These are phyloP conservation scores for Fusarium bulbicola DNA, from an alignment of 2,329 filamentous ascomycete species.

Conservation along the genomic window DNA sequence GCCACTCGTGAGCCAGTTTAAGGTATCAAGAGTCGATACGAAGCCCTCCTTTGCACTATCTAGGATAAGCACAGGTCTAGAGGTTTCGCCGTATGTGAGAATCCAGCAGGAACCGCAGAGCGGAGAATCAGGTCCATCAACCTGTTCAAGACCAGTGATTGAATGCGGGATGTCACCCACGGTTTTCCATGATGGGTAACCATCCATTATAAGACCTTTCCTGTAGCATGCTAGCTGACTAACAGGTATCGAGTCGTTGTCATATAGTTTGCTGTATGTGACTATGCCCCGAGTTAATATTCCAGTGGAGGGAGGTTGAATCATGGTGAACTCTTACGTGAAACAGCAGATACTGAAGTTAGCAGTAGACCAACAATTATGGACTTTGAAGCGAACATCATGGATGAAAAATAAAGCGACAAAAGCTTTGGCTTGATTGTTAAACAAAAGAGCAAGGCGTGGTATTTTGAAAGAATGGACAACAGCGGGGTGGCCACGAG, in stretches of 20 bases:
- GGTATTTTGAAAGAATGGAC: neutral
- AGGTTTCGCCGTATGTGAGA: neutral
- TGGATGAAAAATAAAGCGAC: no score
- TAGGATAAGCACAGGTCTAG: neutral
- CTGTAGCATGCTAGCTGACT: neutral
- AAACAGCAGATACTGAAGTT: neutral
- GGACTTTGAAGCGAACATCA: neutral
- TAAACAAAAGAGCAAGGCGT: neutral
- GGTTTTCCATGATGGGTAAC: neutral
- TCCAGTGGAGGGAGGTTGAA: neutral
- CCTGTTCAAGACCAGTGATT: neutral
- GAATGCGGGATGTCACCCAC: neutral
- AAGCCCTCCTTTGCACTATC: neutral
- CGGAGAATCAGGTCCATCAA: neutral
- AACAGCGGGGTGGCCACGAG: neutral
- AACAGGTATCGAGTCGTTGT: neutral
- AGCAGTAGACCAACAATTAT: no score
- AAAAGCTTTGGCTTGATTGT: fast-evolving
- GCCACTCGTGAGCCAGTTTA: neutral
- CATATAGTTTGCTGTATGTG: neutral
- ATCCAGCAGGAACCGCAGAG: neutral
- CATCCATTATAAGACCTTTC: neutral
- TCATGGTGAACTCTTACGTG: neutral
- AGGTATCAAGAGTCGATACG: neutral
- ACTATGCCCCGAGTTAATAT: neutral